phyloP scores from a whole-genome alignment of 176 grass and related monocot species.

The Raddia distichophylla region DNA sequence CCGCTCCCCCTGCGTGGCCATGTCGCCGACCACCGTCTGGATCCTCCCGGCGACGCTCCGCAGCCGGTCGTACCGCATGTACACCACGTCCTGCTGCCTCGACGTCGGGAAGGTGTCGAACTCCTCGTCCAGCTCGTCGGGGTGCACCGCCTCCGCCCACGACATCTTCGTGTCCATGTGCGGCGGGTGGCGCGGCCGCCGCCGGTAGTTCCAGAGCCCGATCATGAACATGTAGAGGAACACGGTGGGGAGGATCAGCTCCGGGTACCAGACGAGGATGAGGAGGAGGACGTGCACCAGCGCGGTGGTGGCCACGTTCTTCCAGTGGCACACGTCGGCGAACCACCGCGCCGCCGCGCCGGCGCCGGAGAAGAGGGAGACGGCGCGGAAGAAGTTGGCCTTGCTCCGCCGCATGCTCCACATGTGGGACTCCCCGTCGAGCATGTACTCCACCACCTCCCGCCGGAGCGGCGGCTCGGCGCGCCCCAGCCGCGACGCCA shows the following conservation, averaged over 20 bases:
- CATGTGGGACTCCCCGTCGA: conserved; percentile 87
- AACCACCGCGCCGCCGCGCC: conserved; percentile 64
- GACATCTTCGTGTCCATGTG: conserved; percentile 92
- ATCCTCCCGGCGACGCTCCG: conserved; percentile 82
- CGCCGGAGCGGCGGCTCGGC: conserved; percentile 71
- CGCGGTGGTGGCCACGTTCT: conserved; percentile 74
- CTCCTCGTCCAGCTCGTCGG: conserved; percentile 91
- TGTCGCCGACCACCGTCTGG: conserved; percentile 85
- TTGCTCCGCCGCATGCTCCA: conserved; percentile 99
- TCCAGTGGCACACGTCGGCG: conserved; percentile 73
- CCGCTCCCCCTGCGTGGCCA: conserved; percentile 93
- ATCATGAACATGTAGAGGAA: conserved; percentile 99
- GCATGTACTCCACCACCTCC: conserved; percentile 98
- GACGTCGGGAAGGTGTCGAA: conserved; percentile 95
- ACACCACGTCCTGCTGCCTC: conserved; percentile 60
- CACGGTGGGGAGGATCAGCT: conserved; percentile 84
- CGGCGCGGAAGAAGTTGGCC: conserved; percentile 94
- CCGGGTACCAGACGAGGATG: conserved; percentile 89
- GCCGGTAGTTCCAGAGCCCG: conserved; percentile 77
- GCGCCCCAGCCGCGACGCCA: conserved; percentile 66
- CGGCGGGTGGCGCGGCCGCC: conserved; percentile 65
- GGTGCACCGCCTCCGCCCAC: conserved; percentile 69
- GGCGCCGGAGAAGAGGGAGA: conserved; percentile 55
- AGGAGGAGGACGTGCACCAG: conserved; percentile 81
- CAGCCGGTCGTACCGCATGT: conserved; percentile 83